Evolutionary conservation across 1,139 yeast species (phyloP).

Genomic region (Candida sanyaensis): DNA sequence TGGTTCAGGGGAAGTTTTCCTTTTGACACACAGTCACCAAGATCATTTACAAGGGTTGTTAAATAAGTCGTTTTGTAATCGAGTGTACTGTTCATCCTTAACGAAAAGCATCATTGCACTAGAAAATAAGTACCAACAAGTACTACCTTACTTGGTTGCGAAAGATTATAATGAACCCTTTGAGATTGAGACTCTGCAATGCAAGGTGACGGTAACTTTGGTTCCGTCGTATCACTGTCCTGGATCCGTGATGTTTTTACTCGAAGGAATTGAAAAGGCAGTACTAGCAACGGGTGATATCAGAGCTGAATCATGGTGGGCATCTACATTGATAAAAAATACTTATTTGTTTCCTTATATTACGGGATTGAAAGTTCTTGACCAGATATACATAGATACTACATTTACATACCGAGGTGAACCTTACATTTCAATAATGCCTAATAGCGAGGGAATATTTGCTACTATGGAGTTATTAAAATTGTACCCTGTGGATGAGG

Average conservation of each 20-base stretch:
- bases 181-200: constrained; percentile 14
- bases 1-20: constrained; percentile 23
- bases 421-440: constrained; percentile 47
- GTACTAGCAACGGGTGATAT: constrained; percentile 61
- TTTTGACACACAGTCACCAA: constrained; percentile 58
- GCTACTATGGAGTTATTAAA: constrained; percentile 33
- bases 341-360: constrained; percentile 48
- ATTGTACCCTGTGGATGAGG: constrained; percentile 45
- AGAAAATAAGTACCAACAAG: constrained; percentile 25
- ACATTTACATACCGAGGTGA: constrained; percentile 54
- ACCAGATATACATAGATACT: constrained; percentile 57
- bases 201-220: constrained; percentile 23
- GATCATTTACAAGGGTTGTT: constrained; percentile 59
- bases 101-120: constrained; percentile 39
- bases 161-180: constrained; percentile 30
- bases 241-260: constrained; percentile 58
- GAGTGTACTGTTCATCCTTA: constrained; percentile 50
- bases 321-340: constrained; percentile 35
- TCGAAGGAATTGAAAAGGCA: constrained; percentile 34
- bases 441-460: constrained; percentile 45
- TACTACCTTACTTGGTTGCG: constrained; percentile 22
- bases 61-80: constrained; percentile 36
- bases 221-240: constrained; percentile 61
- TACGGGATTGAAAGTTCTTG: constrained; percentile 33
- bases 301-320: constrained; percentile 60